Evolutionary conservation across 1,139 yeast genomes (phyloP), one percentile per base, ranked within the genome.

Genomic region (Hyphopichia fennica): DNA sequence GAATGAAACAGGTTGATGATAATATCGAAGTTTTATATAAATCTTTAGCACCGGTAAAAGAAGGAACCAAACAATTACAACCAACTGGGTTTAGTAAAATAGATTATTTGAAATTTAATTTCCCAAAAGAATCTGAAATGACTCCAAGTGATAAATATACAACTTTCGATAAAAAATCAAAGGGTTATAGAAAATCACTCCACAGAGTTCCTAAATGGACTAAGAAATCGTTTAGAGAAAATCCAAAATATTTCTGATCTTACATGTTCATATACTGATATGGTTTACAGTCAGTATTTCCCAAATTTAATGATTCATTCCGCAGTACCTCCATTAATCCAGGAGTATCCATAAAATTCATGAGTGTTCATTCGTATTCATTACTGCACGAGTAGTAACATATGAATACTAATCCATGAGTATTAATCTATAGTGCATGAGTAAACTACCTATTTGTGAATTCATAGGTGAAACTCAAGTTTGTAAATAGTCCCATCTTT

Each of bases 171-270:
- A 85, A 79, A 64, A 82, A 82, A 55, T 77, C 83, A 11, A 80
- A 76, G 57, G 84, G 84, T 25, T 93, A 91, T 67, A 81, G 99
- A 69, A 93, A 90, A 69, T 83, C 95, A 50, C 82, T 87, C 22
- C 98, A 93, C 61, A 80, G 69, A 62, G 86, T 84, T 28, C 96
- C 96, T 17, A 87, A 88, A 57, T 89, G 96, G 95, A 91, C 98
- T 43, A 88, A 86, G 67, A 63, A 81, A 49, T 82, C 96, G 14
- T 77, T 85, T 62, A 82, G 97, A 69, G 81, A 77, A 44, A 86
- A 87, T 57, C 97, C 97, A 37, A 76, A 79, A 49, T 79, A 87
- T 62, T 88, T 84, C 65, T 90, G 74, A 60, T 22, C 23, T 9
- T 22, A 9, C 9, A n/a, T n/a, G n/a, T n/a, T n/a, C n/a, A n/a